A percentile compares a stretch with the other conserved stretches of the same genome.
Evolutionary conservation across 2,329 filamentous ascomycete species (phyloP).

Genomic region (Dothideomycetes sp.): DNA sequence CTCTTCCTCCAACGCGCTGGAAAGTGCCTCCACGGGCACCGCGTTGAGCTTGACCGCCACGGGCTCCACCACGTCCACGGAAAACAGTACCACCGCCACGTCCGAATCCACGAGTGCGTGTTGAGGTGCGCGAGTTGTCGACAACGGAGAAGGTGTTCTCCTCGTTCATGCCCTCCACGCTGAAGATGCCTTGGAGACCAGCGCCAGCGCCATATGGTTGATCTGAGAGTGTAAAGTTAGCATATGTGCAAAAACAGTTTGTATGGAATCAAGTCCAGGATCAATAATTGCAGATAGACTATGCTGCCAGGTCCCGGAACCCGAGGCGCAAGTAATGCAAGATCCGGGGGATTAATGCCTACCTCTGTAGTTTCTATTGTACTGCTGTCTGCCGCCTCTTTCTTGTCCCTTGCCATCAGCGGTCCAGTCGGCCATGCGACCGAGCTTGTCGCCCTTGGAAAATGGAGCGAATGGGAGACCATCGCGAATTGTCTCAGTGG

Average conservation of each 20-base stretch:
- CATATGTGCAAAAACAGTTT: not conserved
- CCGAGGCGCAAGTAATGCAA: too few relatives aligned
- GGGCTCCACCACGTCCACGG: conserved; percentile 54
- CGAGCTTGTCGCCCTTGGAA: conserved; percentile 96
- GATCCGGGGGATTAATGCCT: too few relatives aligned
- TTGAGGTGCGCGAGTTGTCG: conserved; percentile 80
- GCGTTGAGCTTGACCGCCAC: conserved; percentile 61
- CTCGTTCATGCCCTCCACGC: conserved; percentile 84
- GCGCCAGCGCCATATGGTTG: conserved; percentile 88
- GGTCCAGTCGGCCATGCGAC: conserved; percentile 99
- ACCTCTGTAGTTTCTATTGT: conserved; percentile 92
- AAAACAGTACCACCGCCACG: conserved; percentile 85
- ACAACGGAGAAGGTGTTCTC: conserved; percentile 97
- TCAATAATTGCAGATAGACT: too few relatives aligned
- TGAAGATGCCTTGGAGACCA: conserved; percentile 67
- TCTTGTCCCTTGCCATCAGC: conserved; percentile 72
- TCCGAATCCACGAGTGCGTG: conserved; percentile 70
- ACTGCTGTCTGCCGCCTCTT: conserved; percentile 73
- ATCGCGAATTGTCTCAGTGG: conserved; percentile 77
- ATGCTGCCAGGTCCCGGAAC: too few relatives aligned
- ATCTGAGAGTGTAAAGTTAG: conserved; percentile 52
- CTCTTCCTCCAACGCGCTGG: conserved; percentile 59
- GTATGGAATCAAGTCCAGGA: not conserved
- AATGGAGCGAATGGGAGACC: conserved; percentile 96
- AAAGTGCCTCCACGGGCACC: conserved; percentile 56